These are phyloP conservation scores for Ophiosphaerella herpotricha DNA, from an alignment of 2,329 filamentous ascomycete genomes.

Conservation along the genomic window DNA sequence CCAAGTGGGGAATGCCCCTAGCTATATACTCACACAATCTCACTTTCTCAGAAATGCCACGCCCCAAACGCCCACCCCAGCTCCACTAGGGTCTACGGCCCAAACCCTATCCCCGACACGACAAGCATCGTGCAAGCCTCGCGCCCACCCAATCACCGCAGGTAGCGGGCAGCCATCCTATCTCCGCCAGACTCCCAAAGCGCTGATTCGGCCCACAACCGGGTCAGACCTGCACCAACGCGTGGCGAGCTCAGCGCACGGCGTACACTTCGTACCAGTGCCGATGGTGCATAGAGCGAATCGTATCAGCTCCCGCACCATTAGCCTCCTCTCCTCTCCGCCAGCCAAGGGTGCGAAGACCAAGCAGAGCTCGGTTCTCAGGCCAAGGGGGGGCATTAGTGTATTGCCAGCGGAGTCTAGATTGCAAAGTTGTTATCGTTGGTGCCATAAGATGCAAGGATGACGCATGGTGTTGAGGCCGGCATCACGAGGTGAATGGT, in stretches of 20 bases:
- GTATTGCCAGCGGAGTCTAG: conserved; percentile 25
- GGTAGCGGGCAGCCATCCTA: conserved; percentile 2
- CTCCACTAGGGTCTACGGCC: conserved; percentile 21
- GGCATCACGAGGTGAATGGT: not conserved
- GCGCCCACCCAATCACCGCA: conserved; percentile 3
- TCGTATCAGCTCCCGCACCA: conserved; percentile 11
- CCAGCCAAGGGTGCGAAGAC: conserved; percentile 22
- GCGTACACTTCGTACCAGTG: conserved; percentile 9
- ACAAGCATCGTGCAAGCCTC: conserved; percentile 4
- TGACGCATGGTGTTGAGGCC: conserved; percentile 20
- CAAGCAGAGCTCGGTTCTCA: conserved; percentile 8
- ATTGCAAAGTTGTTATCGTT: conserved; percentile 14
- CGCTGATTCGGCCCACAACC: conserved; percentile 23
- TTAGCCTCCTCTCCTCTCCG: conserved; percentile 19
- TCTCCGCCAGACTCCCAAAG: conserved; percentile 13
- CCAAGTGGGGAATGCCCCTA: conserved; percentile 1
- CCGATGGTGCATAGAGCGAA: conserved; percentile 19
- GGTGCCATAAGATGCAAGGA: conserved; percentile 12
- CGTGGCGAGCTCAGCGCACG: conserved; percentile 21
- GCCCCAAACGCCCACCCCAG: conserved; percentile 20
- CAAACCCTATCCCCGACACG: conserved; percentile 28
- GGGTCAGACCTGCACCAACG: conserved; percentile 12
- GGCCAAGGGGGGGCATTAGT: conserved; percentile 6
- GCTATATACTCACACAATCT: conserved; percentile 12
- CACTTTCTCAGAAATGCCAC: not conserved